A percentile compares a stretch with the other conserved stretches of the same genome.
These are phyloP conservation scores for Peronospora tabacina DNA, from an alignment of 352 stramenopile genomes.

Conservation along the genomic window DNA sequence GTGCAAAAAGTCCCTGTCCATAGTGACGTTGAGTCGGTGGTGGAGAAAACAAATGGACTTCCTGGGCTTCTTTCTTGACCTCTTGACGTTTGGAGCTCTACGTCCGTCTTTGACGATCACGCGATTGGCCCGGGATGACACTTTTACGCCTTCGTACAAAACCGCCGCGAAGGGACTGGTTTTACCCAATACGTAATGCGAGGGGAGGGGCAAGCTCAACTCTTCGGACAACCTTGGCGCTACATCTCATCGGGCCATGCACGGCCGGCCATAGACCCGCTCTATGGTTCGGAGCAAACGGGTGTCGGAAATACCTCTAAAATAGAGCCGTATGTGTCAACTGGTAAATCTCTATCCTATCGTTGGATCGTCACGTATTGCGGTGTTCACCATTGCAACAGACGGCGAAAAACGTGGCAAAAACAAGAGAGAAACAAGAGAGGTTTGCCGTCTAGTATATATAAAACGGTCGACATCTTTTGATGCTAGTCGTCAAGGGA, in stretches of 20 bases:
- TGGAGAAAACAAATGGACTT: background rate
- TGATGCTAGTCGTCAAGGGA: too few species aligned
- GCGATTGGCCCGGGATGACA: slow-evolving; percentile 4
- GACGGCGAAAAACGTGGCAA: background rate
- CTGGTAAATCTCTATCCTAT: too few species aligned
- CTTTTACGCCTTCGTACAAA: slow-evolving; percentile 7
- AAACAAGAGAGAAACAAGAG: background rate
- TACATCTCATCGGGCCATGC: background rate
- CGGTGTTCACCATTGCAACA: background rate
- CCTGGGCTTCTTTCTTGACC: background rate
- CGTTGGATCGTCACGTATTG: too few species aligned
- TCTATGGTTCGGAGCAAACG: slow-evolving; percentile 2
- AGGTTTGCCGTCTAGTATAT: too few species aligned
- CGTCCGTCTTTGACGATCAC: slow-evolving; percentile 5
- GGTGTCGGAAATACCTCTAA: background rate
- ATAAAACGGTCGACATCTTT: too few species aligned
- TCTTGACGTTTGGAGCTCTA: background rate
- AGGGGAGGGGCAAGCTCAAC: slow-evolving; percentile 2
- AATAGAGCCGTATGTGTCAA: too few species aligned
- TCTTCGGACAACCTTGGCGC: slow-evolving; percentile 5
- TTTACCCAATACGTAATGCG: slow-evolving; percentile 16
- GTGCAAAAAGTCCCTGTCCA: slow-evolving; percentile 70
- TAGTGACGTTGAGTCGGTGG: slow-evolving; percentile 9
- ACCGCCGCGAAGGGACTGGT: background rate
- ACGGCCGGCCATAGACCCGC: slow-evolving; percentile 5